Evolutionary conservation across 495 filamentous ascomycete species (phyloP).

Genomic region (Pyronema domesticum): DNA sequence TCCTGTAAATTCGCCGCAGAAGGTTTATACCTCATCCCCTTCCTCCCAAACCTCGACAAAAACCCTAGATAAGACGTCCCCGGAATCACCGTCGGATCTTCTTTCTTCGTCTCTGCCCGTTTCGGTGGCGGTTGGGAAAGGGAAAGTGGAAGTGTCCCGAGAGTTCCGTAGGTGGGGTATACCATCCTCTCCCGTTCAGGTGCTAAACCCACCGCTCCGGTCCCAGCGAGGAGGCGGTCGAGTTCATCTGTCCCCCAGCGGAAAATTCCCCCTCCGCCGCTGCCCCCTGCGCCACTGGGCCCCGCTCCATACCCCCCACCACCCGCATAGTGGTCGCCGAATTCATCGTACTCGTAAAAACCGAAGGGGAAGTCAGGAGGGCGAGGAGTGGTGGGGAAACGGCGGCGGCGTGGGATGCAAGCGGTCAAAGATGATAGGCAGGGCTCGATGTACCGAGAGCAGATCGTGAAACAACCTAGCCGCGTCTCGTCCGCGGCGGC

Average conservation of each 20-base stretch:
- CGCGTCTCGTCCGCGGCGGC: slow-evolving; percentile 81
- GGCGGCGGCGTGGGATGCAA: slow-evolving; percentile 29
- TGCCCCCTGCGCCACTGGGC: too few relatives aligned
- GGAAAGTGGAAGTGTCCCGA: neutral
- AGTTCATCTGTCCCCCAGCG: slow-evolving; percentile 64
- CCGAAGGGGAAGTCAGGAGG: slow-evolving; percentile 73
- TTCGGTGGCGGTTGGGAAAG: too few relatives aligned
- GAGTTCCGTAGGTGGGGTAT: neutral
- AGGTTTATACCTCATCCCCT: slow-evolving; percentile 70
- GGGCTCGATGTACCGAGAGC: slow-evolving; percentile 65
- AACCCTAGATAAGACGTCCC: slow-evolving; percentile 76
- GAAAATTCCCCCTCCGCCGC: too few relatives aligned
- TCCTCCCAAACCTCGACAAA: slow-evolving; percentile 53
- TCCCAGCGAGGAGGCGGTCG: slow-evolving; percentile 69
- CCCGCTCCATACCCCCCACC: slow-evolving; percentile 41
- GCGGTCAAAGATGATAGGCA: slow-evolving; percentile 53
- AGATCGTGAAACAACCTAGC: slow-evolving; percentile 71
- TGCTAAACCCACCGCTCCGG: slow-evolving; percentile 28
- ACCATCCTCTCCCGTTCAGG: slow-evolving; percentile 28
- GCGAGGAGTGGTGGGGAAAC: slow-evolving; percentile 4
- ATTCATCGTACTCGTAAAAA: slow-evolving; percentile 90
- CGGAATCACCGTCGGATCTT: slow-evolving; percentile 83
- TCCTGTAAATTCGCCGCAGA: slow-evolving; percentile 82
- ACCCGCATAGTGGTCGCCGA: slow-evolving; percentile 32
- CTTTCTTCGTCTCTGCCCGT: slow-evolving; percentile 34